Percentiles rank a stretch among this genome's conserved stretches.
phyloP scores from a whole-genome alignment of 495 filamentous ascomycete genomes.

The Aspergillus mulundensis region DNA sequence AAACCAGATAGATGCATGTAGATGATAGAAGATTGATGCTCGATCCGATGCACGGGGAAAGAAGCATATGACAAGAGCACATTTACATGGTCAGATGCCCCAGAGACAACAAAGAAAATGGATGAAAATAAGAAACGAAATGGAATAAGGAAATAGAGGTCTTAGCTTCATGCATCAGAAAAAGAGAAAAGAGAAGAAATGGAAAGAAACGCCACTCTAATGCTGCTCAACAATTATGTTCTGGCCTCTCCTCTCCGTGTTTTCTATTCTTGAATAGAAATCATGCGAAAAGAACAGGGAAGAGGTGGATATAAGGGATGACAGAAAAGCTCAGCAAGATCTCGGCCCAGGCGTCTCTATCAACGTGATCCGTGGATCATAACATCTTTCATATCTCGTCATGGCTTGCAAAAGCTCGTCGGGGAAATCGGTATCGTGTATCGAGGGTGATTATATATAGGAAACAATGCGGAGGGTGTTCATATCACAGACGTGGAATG shows the following conservation, averaged over 20 bases:
- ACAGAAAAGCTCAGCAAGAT: constrained; percentile 13
- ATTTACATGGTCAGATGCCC: constrained; percentile 13
- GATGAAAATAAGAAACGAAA: constrained; percentile 1
- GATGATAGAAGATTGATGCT: constrained; percentile 18
- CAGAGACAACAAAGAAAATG: constrained; percentile 12
- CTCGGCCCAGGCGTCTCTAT: constrained; percentile 40
- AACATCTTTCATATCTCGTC: constrained; percentile 44
- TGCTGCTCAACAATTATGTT: constrained; percentile 25
- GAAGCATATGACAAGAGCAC: constrained; percentile 26
- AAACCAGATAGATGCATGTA: constrained; percentile 18
- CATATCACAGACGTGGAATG: constrained; percentile 13
- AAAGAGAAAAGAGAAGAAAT: constrained; percentile 6
- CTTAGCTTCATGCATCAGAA: constrained; percentile 21
- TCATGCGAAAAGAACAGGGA: background rate
- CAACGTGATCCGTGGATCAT: constrained; percentile 45
- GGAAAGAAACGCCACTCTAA: constrained; percentile 28
- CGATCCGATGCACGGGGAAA: constrained; percentile 10
- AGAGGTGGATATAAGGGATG: constrained; percentile 15
- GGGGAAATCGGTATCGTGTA: constrained; percentile 16
- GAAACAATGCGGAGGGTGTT: constrained; percentile 10
- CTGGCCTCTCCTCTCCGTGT: constrained; percentile 14
- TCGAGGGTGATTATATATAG: constrained; percentile 14
- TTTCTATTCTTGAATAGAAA: constrained; percentile 9
- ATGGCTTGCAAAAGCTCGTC: constrained; percentile 25
- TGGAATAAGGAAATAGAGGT: constrained; percentile 11